These are phyloP conservation scores for Wickerhamomyces xylosicus DNA, from an alignment of 805 yeast genomes.

Conservation along the genomic window DNA sequence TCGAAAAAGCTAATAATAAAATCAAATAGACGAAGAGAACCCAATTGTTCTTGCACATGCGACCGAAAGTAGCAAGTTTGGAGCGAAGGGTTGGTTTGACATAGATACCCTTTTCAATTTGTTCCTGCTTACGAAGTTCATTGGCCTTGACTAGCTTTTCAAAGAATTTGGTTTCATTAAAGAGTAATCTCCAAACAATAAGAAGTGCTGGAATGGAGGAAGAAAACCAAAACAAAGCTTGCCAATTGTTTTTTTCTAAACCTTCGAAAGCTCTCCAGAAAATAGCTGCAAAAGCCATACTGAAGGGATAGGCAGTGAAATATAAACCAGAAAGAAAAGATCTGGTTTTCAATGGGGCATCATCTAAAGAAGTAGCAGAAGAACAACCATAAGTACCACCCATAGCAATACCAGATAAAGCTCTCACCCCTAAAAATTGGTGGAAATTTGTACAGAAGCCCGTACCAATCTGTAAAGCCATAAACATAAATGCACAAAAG, in stretches of 20 bases:
- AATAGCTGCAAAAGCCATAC: constrained; percentile 52
- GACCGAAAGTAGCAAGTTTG: constrained; percentile 20
- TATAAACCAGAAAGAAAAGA: constrained; percentile 54
- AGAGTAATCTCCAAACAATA: constrained; percentile 42
- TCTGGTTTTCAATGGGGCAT: constrained; percentile 50
- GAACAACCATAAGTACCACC: constrained; percentile 39
- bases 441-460: constrained; percentile 47
- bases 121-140: constrained; percentile 17
- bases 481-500: constrained; percentile 37
- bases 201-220: constrained; percentile 53
- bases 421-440: constrained; percentile 54
- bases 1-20: constrained; percentile 56
- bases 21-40: constrained; percentile 46
- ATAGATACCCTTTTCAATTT: constrained; percentile 19
- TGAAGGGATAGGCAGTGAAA: constrained; percentile 52
- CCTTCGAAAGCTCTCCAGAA: constrained; percentile 53
- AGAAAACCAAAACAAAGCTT: constrained; percentile 63
- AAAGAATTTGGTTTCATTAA: constrained; percentile 54
- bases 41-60: constrained; percentile 44
- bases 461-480: constrained; percentile 52
- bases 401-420: constrained; percentile 49
- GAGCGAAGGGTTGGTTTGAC: constrained; percentile 17
- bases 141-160: constrained; percentile 21
- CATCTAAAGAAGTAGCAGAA: constrained; percentile 43
- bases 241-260: constrained; percentile 42